Conservation (phyloP, 805 yeast species). For the Candida chilensis region DNA sequence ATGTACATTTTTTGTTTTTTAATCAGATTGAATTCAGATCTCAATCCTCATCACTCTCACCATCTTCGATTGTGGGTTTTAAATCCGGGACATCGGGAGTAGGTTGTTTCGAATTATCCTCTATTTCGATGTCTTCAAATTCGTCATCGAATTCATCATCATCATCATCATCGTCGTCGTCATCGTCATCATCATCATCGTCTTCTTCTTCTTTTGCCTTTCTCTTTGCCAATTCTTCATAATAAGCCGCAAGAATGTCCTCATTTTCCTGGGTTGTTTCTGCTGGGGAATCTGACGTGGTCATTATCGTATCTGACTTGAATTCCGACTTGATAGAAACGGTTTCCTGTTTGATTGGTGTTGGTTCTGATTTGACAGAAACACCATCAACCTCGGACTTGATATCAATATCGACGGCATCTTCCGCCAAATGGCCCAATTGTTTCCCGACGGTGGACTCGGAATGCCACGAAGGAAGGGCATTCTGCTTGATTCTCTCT, state of each 20-base stretch:
- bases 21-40: too few species aligned
- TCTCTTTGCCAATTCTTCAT: slow-evolving; percentile 12
- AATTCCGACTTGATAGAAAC: too few species aligned
- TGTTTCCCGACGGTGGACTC: slow-evolving; percentile 77
- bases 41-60: slow-evolving; percentile 7
- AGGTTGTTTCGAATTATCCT: background rate
- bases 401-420: background rate
- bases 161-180: slow-evolving; percentile 15
- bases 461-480: slow-evolving; percentile 94
- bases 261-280: slow-evolving; percentile 9
- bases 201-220: slow-evolving; percentile 16
- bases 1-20: too few species aligned
- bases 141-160: slow-evolving; percentile 3
- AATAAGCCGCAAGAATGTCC: slow-evolving; percentile 12
- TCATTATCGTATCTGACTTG: too few species aligned
- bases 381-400: background rate
- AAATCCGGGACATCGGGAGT: too few species aligned
- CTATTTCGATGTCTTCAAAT: slow-evolving; percentile 5
- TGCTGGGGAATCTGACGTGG: too few species aligned
- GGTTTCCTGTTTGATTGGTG: too few species aligned
- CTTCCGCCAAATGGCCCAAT: background rate
- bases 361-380: too few species aligned
- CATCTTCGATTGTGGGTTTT: too few species aligned
- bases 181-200: slow-evolving; percentile 16
- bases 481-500: slow-evolving; percentile 77